Evolutionary conservation across 169 alveolate genomes (phyloP).

Genomic region (Plasmodium sp.): DNA sequence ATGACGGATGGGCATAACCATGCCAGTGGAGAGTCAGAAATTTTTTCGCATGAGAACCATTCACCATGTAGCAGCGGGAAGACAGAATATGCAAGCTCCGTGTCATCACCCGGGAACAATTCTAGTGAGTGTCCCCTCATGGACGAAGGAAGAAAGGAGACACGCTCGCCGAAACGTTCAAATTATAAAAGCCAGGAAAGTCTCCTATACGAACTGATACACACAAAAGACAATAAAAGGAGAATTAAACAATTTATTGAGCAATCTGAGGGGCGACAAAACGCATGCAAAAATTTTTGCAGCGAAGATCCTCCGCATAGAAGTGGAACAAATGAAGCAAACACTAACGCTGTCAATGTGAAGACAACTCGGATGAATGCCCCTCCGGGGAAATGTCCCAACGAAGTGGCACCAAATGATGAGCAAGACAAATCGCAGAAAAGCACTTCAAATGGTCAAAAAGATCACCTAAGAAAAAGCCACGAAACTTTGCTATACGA

Average conservation of each 20-base stretch:
- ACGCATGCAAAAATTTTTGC: background rate
- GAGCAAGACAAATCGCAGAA: background rate
- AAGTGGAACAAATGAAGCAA: background rate
- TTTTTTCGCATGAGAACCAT: background rate
- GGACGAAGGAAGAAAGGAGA: background rate
- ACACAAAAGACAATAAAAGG: conserved; percentile 14
- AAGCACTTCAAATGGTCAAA: background rate
- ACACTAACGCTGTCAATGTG: background rate
- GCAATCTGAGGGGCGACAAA: background rate
- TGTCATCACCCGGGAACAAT: conserved; percentile 15
- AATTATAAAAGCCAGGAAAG: conserved; percentile 21
- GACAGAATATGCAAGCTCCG: conserved; percentile 28
- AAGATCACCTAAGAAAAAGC: background rate
- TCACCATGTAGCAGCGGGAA: conserved; percentile 6
- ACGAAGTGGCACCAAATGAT: background rate
- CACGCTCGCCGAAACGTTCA: background rate
- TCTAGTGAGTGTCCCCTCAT: background rate
- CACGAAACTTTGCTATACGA: background rate
- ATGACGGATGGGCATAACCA: background rate
- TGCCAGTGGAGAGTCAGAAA: background rate
- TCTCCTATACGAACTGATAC: conserved; percentile 25
- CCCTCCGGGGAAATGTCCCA: background rate
- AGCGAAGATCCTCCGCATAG: background rate
- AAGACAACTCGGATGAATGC: background rate
- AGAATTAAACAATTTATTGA: conserved; percentile 12